Evolutionary conservation across 2,329 filamentous ascomycete species (phyloP).

Genomic region (Boeremia exigua): DNA sequence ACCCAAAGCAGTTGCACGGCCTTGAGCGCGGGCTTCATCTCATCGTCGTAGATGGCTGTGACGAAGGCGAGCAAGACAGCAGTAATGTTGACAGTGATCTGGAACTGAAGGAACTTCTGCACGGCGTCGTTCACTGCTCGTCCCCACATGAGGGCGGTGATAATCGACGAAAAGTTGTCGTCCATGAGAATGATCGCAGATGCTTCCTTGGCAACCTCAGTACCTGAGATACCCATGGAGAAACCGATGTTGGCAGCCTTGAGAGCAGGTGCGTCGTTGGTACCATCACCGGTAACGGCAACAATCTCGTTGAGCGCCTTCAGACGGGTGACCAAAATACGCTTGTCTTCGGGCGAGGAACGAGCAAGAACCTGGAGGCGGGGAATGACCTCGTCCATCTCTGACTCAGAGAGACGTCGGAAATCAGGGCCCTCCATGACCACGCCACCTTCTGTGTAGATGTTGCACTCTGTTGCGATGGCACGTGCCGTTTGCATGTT

Average conservation of each 20-base stretch:
- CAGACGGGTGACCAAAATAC: conserved; percentile 89
- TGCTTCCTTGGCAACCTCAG: conserved; percentile 92
- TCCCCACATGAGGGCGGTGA: conserved; percentile 91
- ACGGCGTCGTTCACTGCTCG: conserved; percentile 98
- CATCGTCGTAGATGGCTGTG: conserved; percentile 80
- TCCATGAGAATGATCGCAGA: conserved; percentile 97
- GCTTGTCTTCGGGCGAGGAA: conserved; percentile 96
- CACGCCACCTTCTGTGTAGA: conserved; percentile 81
- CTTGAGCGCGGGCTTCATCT: conserved; percentile 92
- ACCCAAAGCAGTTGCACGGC: conserved; percentile 98
- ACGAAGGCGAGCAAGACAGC: conserved; percentile 98
- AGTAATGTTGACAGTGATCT: conserved; percentile 98
- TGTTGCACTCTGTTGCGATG: conserved; percentile 92
- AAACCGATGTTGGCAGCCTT: conserved; percentile 99
- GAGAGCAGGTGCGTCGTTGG: conserved; percentile 94
- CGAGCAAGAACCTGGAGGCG: conserved; percentile 88
- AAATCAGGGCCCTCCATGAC: conserved; percentile 88
- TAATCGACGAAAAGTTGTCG: conserved; percentile 97
- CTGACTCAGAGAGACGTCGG: conserved; percentile 75
- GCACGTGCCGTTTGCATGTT: conserved; percentile 95
- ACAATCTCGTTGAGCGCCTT: conserved; percentile 91
- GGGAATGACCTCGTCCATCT: conserved; percentile 82
- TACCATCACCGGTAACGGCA: conserved; percentile 97
- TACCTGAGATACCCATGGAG: conserved; percentile 89
- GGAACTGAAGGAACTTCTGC: conserved; percentile 94